Percentiles rank a stretch among this genome's conserved stretches.
These are phyloP conservation scores for Phylloboletellus chloephorus DNA, from an alignment of 1,284 basidiomycete species.

Conservation along the genomic window DNA sequence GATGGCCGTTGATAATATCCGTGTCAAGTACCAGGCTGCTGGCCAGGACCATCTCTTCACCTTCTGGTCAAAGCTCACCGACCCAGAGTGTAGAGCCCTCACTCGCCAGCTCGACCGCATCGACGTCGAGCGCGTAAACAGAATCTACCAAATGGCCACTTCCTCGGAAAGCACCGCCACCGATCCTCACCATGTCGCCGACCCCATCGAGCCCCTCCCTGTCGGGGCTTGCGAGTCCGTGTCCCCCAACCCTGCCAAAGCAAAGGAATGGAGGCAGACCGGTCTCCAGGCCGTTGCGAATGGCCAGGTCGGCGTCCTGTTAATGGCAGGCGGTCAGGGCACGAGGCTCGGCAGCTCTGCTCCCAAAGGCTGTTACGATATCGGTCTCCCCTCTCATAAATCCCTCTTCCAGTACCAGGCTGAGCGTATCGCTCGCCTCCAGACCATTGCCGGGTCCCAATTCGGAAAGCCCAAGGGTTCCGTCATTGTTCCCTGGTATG, in stretches of 20 bases:
- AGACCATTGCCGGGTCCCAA: slow-evolving; percentile 65
- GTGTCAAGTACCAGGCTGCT: slow-evolving; percentile 66
- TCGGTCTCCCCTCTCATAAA: slow-evolving; percentile 89
- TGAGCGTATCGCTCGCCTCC: slow-evolving; percentile 84
- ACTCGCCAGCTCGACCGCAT: slow-evolving; percentile 74
- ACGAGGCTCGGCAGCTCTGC: slow-evolving; percentile 88
- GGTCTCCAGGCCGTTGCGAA: slow-evolving; percentile 80
- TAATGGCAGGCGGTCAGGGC: slow-evolving; percentile 98
- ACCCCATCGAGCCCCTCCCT: slow-evolving; percentile 75
- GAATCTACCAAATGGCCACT: slow-evolving; percentile 77
- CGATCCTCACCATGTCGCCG: slow-evolving; percentile 40
- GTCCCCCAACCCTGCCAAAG: slow-evolving; percentile 51
- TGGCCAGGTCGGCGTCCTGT: slow-evolving; percentile 85
- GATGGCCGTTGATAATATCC: slow-evolving; percentile 50
- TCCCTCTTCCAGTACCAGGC: slow-evolving; percentile 96
- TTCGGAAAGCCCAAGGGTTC: slow-evolving; percentile 50
- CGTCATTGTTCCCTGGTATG: slow-evolving; percentile 88
- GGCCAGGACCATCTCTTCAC: slow-evolving; percentile 86
- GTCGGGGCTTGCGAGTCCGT: slow-evolving; percentile 64
- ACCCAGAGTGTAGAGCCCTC: slow-evolving; percentile 61
- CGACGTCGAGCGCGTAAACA: slow-evolving; percentile 89
- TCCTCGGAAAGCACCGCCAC: slow-evolving; percentile 55
- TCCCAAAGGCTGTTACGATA: slow-evolving; percentile 98
- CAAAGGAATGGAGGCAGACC: slow-evolving; percentile 62
- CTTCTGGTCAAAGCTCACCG: slow-evolving; percentile 76